A percentile compares a stretch with the other conserved stretches of the same genome.
These are phyloP conservation scores for Scytalidium sp. DNA, from an alignment of 2,329 filamentous ascomycete species.

Conservation along the genomic window DNA sequence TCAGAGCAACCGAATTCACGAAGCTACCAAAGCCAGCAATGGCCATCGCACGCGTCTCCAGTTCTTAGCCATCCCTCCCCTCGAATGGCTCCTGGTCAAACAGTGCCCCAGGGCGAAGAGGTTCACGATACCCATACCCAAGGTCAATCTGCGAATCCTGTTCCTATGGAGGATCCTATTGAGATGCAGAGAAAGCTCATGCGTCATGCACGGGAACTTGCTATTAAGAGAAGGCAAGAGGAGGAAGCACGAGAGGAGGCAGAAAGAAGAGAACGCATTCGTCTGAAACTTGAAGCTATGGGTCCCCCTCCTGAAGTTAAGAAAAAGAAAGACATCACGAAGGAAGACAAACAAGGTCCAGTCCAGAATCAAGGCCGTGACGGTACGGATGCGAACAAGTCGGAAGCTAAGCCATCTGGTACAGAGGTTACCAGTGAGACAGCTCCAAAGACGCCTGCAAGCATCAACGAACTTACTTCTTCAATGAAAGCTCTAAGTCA, in stretches of 20 bases:
- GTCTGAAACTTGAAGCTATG: conserved; percentile 68
- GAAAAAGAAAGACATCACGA: conserved; percentile 49
- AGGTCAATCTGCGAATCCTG: conserved; percentile 24
- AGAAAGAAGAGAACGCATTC: conserved; percentile 67
- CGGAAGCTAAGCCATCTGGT: conserved; percentile 5
- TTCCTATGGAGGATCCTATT: conserved; percentile 49
- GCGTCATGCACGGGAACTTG: conserved; percentile 66
- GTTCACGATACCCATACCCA: conserved; percentile 29
- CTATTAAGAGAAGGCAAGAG: conserved; percentile 64
- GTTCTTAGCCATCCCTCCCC: conserved; percentile 29
- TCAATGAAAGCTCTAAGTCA: neutral
- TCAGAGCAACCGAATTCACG: conserved; percentile 25
- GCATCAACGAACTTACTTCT: neutral
- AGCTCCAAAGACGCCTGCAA: neutral
- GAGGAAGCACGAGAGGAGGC: conserved; percentile 71
- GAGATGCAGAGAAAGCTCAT: conserved; percentile 69
- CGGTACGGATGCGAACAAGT: conserved; percentile 4
- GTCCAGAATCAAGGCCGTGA: conserved; percentile 28
- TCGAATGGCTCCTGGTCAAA: conserved; percentile 23
- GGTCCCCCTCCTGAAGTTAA: conserved; percentile 62
- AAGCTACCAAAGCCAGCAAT: conserved; percentile 27
- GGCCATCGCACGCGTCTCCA: conserved; percentile 37
- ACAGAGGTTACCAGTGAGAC: neutral
- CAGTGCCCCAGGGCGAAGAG: conserved; percentile 31
- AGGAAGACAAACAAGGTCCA: conserved; percentile 40